A percentile compares a stretch with the other conserved stretches of the same genome.
These are phyloP conservation scores for Discostella pseudostelligera DNA, from an alignment of 108 stramenopile genomes.

Conservation along the genomic window DNA sequence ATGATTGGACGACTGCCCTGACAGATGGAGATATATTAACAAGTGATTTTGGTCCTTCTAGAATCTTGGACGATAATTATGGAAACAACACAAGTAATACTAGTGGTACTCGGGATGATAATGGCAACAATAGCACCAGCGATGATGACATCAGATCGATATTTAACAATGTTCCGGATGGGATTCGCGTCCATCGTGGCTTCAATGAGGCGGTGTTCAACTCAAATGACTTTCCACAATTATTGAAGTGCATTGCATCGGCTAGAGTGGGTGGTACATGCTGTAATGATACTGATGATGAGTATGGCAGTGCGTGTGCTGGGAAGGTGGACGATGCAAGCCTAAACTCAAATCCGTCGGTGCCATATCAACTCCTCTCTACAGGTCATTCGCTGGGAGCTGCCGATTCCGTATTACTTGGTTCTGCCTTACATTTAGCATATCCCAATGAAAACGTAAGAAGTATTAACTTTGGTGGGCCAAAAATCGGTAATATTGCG, in stretches of 20 bases:
- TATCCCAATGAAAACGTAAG: constrained; percentile 36
- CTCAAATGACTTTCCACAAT: constrained; percentile 23
- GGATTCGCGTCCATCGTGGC: constrained; percentile 65
- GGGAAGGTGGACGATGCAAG: neutral
- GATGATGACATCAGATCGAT: constrained; percentile 21
- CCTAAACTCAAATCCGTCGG: neutral
- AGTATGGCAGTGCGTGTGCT: constrained; percentile 9
- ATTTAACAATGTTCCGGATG: constrained; percentile 21
- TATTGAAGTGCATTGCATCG: constrained; percentile 34
- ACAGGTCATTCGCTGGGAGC: constrained; percentile 84
- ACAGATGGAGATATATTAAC: constrained; percentile 65
- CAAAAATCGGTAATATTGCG: constrained; percentile 63
- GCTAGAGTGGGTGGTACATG: constrained; percentile 41
- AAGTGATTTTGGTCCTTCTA: constrained; percentile 59
- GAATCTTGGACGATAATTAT: no score
- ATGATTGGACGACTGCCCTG: constrained; percentile 69
- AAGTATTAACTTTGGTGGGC: constrained; percentile 82
- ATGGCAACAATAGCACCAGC: neutral
- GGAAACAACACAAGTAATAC: no score
- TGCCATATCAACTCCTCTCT: constrained; percentile 49
- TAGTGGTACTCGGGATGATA: no score
- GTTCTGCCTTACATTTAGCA: constrained; percentile 54
- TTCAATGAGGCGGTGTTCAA: constrained; percentile 81
- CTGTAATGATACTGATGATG: constrained; percentile 6
- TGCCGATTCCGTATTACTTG: constrained; percentile 69